Percentiles rank a stretch among this genome's conserved stretches.
phyloP scores from a whole-genome alignment of 1,284 basidiomycete species.

The Chondrostereum purpureum region DNA sequence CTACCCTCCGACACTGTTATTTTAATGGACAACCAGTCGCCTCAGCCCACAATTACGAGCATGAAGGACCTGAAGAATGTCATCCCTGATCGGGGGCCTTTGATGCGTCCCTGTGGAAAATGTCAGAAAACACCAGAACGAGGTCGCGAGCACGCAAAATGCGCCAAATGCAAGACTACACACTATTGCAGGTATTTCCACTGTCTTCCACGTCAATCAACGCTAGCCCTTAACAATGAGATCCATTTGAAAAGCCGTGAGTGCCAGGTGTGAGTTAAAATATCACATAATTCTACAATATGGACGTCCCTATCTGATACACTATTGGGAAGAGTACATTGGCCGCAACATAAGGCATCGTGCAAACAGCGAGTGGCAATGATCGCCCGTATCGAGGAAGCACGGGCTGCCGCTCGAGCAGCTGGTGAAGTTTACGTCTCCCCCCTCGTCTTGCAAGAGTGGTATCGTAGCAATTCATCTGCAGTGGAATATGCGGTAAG shows the following conservation, averaged over 20 bases:
- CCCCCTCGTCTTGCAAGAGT: not conserved
- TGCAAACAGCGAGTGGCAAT: not conserved
- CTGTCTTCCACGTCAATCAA: too few species aligned
- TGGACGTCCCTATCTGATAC: not conserved
- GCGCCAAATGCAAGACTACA: not conserved
- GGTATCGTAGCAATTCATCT: not conserved
- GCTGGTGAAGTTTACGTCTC: not conserved
- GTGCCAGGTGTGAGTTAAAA: not conserved
- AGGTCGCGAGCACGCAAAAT: not conserved
- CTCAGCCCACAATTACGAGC: not conserved
- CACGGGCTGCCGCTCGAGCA: not conserved
- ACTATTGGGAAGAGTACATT: not conserved
- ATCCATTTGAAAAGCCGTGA: not conserved
- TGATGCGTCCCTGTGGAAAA: not conserved
- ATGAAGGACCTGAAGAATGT: not conserved
- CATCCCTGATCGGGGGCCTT: not conserved
- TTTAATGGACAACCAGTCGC: not conserved
- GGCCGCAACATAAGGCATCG: not conserved
- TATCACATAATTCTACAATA: not conserved
- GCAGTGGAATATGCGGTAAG: not conserved
- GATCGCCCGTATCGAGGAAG: not conserved
- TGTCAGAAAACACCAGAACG: not conserved
- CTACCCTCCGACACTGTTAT: not conserved
- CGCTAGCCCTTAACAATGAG: not conserved
- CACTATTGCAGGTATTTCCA: not conserved